Evolutionary conservation across 1,284 basidiomycete genomes (phyloP).

Genomic region (Wallemia hederae): DNA sequence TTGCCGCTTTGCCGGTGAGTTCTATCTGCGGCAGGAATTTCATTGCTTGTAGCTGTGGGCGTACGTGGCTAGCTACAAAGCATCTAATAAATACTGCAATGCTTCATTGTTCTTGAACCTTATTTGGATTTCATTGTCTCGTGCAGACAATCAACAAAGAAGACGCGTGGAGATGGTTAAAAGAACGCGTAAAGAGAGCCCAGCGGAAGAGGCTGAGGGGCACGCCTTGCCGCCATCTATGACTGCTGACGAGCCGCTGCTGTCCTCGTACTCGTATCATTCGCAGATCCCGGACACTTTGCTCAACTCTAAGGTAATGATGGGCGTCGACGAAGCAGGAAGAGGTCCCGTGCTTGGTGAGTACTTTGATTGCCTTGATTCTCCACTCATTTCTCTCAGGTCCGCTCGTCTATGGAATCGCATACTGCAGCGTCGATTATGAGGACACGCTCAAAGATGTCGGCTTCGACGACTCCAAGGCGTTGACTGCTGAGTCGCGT

Average conservation of each 20-base stretch:
- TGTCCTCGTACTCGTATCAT: background rate
- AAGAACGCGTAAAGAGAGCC: background rate
- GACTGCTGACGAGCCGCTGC: background rate
- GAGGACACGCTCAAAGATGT: constrained; percentile 40
- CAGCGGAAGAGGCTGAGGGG: background rate
- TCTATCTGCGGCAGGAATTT: background rate
- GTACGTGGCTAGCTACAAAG: background rate
- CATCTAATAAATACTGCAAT: background rate
- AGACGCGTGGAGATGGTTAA: background rate
- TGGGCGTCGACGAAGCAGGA: constrained; percentile 92
- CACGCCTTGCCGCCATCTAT: background rate
- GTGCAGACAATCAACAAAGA: background rate
- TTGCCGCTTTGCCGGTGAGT: background rate
- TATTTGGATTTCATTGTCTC: background rate
- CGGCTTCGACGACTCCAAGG: constrained; percentile 90
- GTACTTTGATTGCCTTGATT: background rate
- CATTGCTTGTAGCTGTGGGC: too few relatives aligned
- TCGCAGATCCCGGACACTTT: background rate
- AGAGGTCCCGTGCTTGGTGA: constrained; percentile 68
- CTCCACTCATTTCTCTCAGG: constrained; percentile 12
- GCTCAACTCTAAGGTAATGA: constrained; percentile 20
- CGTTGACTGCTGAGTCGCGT: constrained; percentile 43
- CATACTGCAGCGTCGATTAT: constrained; percentile 63
- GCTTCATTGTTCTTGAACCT: background rate
- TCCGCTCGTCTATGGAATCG: constrained; percentile 80